Evolutionary conservation across 257 asterid species (phyloP).

Genomic region (Ligustrum vulgare): DNA sequence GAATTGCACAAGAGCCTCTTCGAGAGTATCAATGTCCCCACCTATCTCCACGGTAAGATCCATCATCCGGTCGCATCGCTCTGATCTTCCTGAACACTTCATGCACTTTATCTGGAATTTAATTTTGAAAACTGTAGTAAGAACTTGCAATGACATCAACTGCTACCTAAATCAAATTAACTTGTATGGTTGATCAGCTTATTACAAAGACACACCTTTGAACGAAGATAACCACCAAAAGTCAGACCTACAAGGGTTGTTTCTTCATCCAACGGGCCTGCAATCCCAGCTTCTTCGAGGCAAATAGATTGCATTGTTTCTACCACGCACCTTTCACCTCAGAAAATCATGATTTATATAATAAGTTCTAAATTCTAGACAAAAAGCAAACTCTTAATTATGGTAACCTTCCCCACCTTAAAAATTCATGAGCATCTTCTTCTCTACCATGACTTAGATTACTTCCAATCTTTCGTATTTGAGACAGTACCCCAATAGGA

Average conservation of each 20-base stretch:
- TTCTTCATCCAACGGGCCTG: constrained; percentile 46
- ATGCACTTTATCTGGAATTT: constrained; percentile 52
- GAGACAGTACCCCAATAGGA: constrained; percentile 57
- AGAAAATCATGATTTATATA: constrained; percentile 18
- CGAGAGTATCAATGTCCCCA: constrained; percentile 50
- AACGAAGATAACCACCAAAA: constrained; percentile 64
- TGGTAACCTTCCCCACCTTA: constrained; percentile 40
- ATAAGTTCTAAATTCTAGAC: neutral
- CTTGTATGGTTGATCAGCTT: constrained; percentile 7
- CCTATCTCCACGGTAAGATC: constrained; percentile 61
- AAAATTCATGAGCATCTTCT: constrained; percentile 75
- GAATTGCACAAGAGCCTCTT: constrained; percentile 55
- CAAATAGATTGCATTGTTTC: constrained; percentile 57
- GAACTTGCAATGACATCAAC: neutral
- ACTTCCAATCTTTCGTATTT: constrained; percentile 54
- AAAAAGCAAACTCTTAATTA: neutral
- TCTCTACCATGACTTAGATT: constrained; percentile 43
- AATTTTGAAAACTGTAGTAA: constrained; percentile 21
- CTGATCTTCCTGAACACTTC: constrained; percentile 59
- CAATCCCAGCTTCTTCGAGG: constrained; percentile 55
- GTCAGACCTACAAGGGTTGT: constrained; percentile 59
- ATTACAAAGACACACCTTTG: constrained; percentile 42
- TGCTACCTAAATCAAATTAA: constrained; percentile 15
- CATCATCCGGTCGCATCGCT: constrained; percentile 46
- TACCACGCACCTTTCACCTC: constrained; percentile 43